A percentile compares a stretch with the other conserved stretches of the same genome.
Conservation (phyloP, 768 basidiomycete genomes). For the Sarcodon sp. region DNA sequence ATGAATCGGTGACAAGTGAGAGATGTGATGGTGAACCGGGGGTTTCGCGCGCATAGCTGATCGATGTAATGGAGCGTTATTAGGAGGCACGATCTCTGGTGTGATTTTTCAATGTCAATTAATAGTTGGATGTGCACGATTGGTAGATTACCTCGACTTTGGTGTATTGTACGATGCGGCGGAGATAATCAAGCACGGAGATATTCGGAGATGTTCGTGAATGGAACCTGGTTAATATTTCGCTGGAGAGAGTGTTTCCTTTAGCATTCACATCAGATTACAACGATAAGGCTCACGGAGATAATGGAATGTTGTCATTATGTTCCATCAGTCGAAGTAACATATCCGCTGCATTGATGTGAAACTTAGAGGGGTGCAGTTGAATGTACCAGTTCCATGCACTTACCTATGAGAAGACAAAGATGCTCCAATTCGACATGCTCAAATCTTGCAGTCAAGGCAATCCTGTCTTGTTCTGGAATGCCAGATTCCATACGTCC, state of each 20-base stretch:
- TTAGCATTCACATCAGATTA: conserved; percentile 8
- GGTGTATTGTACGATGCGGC: conserved; percentile 88
- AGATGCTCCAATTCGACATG: conserved; percentile 74
- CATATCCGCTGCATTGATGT: conserved; percentile 69
- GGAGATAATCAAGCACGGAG: conserved; percentile 82
- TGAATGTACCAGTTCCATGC: background rate
- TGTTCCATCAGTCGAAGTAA: conserved; percentile 86
- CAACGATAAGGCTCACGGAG: conserved; percentile 37
- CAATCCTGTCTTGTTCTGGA: conserved; percentile 44
- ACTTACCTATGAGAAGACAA: conserved; percentile 77
- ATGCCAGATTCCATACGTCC: conserved; percentile 61
- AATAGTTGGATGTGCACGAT: no score
- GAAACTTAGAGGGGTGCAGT: background rate
- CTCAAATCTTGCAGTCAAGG: conserved; percentile 76
- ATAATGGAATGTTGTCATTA: conserved; percentile 92
- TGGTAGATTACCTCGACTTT: conserved; percentile 72
- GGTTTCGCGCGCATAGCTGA: conserved; percentile 79
- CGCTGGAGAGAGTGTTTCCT: conserved; percentile 29
- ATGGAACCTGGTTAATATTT: conserved; percentile 92
- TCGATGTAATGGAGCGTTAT: conserved; percentile 86
- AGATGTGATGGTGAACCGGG: conserved; percentile 86
- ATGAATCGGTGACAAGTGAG: conserved; percentile 97
- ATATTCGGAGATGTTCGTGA: conserved; percentile 86
- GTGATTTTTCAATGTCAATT: no score
- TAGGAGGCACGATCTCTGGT: conserved; percentile 65